A percentile compares a stretch with the other conserved stretches of the same genome.
Conservation (phyloP, 2,329 filamentous ascomycete genomes). For the Colletotrichum sp. region DNA sequence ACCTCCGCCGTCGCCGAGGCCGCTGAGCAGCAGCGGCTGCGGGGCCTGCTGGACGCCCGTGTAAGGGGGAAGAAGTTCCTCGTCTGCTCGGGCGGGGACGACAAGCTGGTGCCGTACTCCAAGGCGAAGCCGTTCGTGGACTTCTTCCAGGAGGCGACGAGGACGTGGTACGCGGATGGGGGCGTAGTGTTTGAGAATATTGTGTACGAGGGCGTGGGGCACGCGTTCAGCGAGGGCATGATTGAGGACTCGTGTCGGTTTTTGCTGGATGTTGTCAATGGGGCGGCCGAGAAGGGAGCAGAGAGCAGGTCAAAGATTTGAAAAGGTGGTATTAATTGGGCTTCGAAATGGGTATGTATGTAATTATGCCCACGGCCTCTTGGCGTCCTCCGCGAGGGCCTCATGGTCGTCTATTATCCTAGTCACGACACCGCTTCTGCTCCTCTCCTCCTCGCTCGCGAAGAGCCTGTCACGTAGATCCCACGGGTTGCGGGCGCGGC, state of each 20-base stretch:
- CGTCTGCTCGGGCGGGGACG: slow-evolving; percentile 67
- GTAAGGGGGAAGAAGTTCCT: slow-evolving; percentile 69
- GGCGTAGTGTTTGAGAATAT: slow-evolving; percentile 66
- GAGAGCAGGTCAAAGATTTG: slow-evolving; percentile 33
- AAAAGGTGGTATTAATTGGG: not conserved
- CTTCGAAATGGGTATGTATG: not conserved
- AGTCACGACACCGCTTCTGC: slow-evolving; percentile 42
- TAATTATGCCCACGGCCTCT: slow-evolving; percentile 43
- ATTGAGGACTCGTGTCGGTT: slow-evolving; percentile 69
- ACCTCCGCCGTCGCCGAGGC: slow-evolving; percentile 26
- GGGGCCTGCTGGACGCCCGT: slow-evolving; percentile 49
- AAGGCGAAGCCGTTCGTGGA: slow-evolving; percentile 64
- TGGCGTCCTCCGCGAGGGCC: slow-evolving; percentile 41
- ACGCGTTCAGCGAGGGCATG: slow-evolving; percentile 74
- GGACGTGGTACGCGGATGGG: slow-evolving; percentile 59
- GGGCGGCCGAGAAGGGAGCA: slow-evolving; percentile 24
- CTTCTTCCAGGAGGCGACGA: slow-evolving; percentile 62
- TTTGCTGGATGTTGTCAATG: slow-evolving; percentile 53
- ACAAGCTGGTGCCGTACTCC: slow-evolving; percentile 75
- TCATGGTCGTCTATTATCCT: slow-evolving; percentile 39
- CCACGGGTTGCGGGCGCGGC: slow-evolving; percentile 56
- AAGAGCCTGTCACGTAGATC: slow-evolving; percentile 50
- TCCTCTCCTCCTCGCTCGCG: slow-evolving; percentile 32
- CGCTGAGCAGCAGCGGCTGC: slow-evolving; percentile 47
- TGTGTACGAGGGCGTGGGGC: slow-evolving; percentile 71